These are phyloP conservation scores for Hordeum vulgare DNA, from an alignment of 176 grass and related monocot genomes.

Conservation along the genomic window DNA sequence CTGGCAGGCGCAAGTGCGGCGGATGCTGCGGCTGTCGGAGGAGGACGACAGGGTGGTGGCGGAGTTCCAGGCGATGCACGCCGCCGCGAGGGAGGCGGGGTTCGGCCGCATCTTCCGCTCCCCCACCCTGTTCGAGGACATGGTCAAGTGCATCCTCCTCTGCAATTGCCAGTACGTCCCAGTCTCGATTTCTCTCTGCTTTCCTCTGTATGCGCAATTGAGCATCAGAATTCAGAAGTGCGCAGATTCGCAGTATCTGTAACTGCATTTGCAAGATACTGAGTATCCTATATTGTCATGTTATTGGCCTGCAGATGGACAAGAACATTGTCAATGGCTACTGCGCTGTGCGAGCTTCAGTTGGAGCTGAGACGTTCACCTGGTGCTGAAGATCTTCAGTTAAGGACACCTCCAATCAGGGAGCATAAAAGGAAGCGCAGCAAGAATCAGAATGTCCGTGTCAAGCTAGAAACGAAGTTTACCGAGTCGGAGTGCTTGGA, in stretches of 20 bases:
- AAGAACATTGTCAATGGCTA: constrained; percentile 65
- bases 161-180: constrained; percentile 68
- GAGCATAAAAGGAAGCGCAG: constrained; percentile 39
- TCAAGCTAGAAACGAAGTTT: constrained; percentile 52
- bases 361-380: constrained; percentile 23
- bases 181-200: not conserved
- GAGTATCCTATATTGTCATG: not conserved
- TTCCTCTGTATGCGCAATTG: not conserved
- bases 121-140: constrained; percentile 75
- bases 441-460: not conserved
- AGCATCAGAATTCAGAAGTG: not conserved
- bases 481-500: not conserved
- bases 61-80: constrained; percentile 61
- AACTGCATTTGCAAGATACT: not conserved
- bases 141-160: constrained; percentile 88
- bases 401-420: constrained; percentile 51
- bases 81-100: constrained; percentile 32
- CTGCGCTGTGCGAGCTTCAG: constrained; percentile 62
- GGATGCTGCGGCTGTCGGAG: constrained; percentile 68
- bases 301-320: constrained; percentile 41
- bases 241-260: not conserved
- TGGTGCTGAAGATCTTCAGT: constrained; percentile 20
- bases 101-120: constrained; percentile 78
- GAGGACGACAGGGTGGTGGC: constrained; percentile 24
- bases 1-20: constrained; percentile 56